phyloP scores from a whole-genome alignment of 2,329 filamentous ascomycete species.

The Zalaria sp. region DNA sequence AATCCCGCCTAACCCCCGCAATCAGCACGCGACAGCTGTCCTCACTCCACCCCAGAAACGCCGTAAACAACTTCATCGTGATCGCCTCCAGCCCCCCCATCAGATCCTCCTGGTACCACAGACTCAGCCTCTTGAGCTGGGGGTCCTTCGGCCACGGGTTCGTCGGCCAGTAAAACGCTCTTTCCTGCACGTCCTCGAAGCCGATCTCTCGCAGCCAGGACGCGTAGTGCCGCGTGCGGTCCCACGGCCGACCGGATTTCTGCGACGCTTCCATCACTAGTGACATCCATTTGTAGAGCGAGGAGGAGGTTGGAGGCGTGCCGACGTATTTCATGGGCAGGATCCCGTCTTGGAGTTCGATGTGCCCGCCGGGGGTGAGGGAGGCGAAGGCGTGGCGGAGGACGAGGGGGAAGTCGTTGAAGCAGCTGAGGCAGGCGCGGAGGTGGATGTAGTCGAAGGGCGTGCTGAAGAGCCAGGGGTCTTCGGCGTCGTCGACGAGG shows the following conservation, averaged over 20 bases:
- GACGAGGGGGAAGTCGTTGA: not conserved
- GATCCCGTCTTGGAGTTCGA: conserved; percentile 14
- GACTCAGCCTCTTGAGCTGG: not conserved
- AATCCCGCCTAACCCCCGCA: conserved; percentile 22
- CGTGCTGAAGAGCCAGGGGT: conserved; percentile 8
- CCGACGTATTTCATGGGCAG: conserved; percentile 6
- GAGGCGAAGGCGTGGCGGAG: not conserved
- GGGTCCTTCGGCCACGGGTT: conserved; percentile 12
- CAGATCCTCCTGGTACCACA: conserved; percentile 1
- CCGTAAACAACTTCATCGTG: conserved; percentile 2
- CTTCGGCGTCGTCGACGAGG: conserved; percentile 16
- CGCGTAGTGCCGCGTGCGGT: conserved; percentile 3
- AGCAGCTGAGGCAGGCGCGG: not conserved
- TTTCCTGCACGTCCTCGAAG: conserved; percentile 10
- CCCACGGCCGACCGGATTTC: conserved; percentile 9
- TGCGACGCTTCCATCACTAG: conserved; percentile 9
- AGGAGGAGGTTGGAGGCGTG: not conserved
- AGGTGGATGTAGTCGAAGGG: conserved; percentile 3
- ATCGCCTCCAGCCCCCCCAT: conserved; percentile 2
- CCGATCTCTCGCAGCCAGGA: conserved; percentile 8
- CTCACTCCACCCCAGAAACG: conserved; percentile 19
- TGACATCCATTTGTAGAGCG: not conserved
- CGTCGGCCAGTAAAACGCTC: conserved; percentile 23
- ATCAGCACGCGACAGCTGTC: conserved; percentile 24
- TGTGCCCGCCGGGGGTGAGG: conserved; percentile 12